A percentile compares a stretch with the other conserved stretches of the same genome.
Evolutionary conservation across 1,284 basidiomycete species (phyloP).

Genomic region (Lentinus polychrous): DNA sequence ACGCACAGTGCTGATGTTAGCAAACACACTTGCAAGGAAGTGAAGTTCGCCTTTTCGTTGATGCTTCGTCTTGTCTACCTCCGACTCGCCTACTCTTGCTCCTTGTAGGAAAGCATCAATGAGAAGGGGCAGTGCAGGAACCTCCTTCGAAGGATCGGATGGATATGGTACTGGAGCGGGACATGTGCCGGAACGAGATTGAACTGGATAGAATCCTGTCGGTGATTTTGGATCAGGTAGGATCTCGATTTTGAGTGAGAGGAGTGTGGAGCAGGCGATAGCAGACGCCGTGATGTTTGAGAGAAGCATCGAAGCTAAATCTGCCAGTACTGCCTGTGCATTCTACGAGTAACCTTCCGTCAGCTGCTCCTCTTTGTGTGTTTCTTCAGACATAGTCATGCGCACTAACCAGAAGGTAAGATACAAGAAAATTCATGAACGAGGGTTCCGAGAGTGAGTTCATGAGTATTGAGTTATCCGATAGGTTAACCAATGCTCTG

Average conservation of each 20-base stretch:
- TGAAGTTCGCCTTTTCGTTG: constrained; percentile 73
- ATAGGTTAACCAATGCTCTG: constrained; percentile 89
- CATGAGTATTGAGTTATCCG: constrained; percentile 74
- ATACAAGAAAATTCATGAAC: constrained; percentile 82
- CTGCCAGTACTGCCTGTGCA: constrained; percentile 83
- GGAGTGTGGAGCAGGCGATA: constrained; percentile 58
- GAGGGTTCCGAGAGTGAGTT: constrained; percentile 65
- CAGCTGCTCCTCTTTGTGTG: background rate
- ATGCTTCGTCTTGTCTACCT: constrained; percentile 37
- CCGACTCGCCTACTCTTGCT: constrained; percentile 43
- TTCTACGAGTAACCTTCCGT: constrained; percentile 46
- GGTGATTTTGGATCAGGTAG: constrained; percentile 40
- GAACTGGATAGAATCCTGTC: constrained; percentile 56
- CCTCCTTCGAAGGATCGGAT: constrained; percentile 43
- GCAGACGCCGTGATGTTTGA: constrained; percentile 89
- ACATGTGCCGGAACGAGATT: constrained; percentile 71
- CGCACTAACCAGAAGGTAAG: constrained; percentile 80
- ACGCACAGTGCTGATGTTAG: constrained; percentile 78
- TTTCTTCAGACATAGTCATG: background rate
- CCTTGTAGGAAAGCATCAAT: constrained; percentile 83
- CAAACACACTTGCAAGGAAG: constrained; percentile 89
- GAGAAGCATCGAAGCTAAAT: constrained; percentile 93
- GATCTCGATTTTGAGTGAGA: constrained; percentile 64
- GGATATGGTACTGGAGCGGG: constrained; percentile 60
- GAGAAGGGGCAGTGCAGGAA: constrained; percentile 68